Base-by-base conservation (phyloP, 2,329 filamentous ascomycete genomes). In the Cephalotrichum gorgonifer region DNA sequence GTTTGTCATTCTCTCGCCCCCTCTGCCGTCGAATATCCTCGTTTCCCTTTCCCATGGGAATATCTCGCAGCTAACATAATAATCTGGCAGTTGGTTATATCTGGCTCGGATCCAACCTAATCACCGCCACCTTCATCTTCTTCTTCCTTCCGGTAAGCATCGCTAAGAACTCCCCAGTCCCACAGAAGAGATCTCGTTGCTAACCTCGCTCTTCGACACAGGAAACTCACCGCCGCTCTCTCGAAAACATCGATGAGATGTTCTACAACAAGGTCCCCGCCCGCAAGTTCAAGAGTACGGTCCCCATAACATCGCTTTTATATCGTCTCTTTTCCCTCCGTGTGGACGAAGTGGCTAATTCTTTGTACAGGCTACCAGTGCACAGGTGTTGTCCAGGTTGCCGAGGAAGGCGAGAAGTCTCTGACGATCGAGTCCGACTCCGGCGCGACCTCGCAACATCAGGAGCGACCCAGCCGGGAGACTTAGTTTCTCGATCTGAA, bases 171-270 rank as follows among this genome's bases (percentile, higher is more conserved):
- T 22, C 7, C 9, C 26, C 25, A 12, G 35, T 11, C 8, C 2
- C 26, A 3, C 1, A 11, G 3, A 23, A 22, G 33, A 26, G 25
- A 27, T 22, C 17, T n/a, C 27, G 9, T 28, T 25, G 8, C 33
- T 30, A 41, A 42, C 25, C 30, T 35, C 23, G 35, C 15, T 15
- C 23, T 33, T 30, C 26, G 43, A 31, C 20, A 14, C 30, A 51
- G 50, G 50, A 51, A 48, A 51, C 50, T 33, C 50, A 51, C 45
- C 44, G 50, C 30, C 50, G 50, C 17, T 51, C 50, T 26, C 50
- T 51, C 45, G 50, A 51, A 44, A 51, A 51, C 27, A 43, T 48
- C 30, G 50, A 51, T 14, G 50, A 51, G 45, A 51, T 51, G 44
- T 51, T 51, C 41, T 48, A 51, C 45, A 48, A 48, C 41, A 51